A percentile compares a stretch with the other conserved stretches of the same genome.
Conservation (phyloP, 345 rosid species). For the Hypericum androsaemum region DNA sequence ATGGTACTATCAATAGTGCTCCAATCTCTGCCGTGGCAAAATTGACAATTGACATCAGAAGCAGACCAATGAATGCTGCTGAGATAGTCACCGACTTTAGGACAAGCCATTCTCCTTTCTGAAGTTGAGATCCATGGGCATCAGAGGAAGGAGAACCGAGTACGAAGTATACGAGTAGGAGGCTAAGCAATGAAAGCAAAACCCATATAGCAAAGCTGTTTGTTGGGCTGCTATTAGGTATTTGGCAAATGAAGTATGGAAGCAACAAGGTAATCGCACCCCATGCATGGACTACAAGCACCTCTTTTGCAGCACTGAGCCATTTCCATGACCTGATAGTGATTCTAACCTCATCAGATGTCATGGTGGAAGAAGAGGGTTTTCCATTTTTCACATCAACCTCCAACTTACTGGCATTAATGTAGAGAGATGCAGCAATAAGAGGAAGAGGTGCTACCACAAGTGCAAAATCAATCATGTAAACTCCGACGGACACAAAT, state of each 20-base stretch:
- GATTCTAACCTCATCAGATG: constrained; percentile 14
- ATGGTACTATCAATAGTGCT: constrained; percentile 68
- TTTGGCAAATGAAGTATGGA: constrained; percentile 55
- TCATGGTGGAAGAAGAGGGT: constrained; percentile 7
- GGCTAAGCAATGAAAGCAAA: constrained; percentile 40
- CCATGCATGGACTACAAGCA: constrained; percentile 57
- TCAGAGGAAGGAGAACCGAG: constrained; percentile 35
- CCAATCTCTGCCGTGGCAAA: constrained; percentile 90
- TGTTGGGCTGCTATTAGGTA: constrained; percentile 44
- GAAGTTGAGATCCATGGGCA: constrained; percentile 17
- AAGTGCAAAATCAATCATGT: constrained; percentile 91
- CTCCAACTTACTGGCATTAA: constrained; percentile 33
- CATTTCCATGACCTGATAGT: constrained; percentile 61
- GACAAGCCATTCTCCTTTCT: constrained; percentile 47
- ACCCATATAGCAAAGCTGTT: constrained; percentile 49
- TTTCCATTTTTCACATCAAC: constrained; percentile 18
- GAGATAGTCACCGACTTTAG: constrained; percentile 81
- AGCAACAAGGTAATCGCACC: constrained; percentile 55
- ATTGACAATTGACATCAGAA: constrained; percentile 86
- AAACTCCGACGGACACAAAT: constrained; percentile 89
- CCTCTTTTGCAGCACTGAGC: constrained; percentile 65
- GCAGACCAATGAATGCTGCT: constrained; percentile 61
- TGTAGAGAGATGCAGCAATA: constrained; percentile 78
- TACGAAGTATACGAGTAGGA: constrained; percentile 32
- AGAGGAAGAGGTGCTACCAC: constrained; percentile 84